Base-by-base conservation (phyloP, 768 basidiomycete genomes). In the Termitomyces sp. region DNA sequence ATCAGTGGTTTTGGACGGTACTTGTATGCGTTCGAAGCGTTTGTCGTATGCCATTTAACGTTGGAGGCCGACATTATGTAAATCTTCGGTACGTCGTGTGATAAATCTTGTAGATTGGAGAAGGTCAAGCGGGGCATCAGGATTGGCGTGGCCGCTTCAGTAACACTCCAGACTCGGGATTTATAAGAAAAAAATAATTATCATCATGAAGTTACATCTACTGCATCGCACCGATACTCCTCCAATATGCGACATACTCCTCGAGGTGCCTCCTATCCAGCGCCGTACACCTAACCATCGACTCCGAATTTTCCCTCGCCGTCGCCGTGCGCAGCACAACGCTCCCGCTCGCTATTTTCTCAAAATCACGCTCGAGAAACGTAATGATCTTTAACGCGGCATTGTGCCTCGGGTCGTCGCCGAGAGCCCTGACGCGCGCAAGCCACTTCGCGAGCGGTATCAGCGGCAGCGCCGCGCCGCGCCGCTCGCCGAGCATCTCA, bases 341-440 rank as follows among this genome's bases (percentile, higher is more conserved):
- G 12, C 59, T 57, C 0, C 73, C 73, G 5, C 64, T 59, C 12
- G 73, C 66, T 64, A 75, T 68, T 24, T 63, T 64, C 42, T 65
- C 48, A 44, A 74, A 75, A 36, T 74, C 67, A n/a, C 66, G 60
- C 56, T 74, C 69, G 51, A 74, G 64, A 53, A 74, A 74, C 12
- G 61, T 49, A 6, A 72, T 41, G 5, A 74, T 60, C 50, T 66
- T 71, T 47, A 47, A 69, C 2, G 71, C 72, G 0, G 65, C 60
- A 37, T 69, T 74, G 8, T 58, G 59, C 22, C 50, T 51, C n/a
- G 60, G 64, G 27, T 71, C 64, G 18, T 70, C 67, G 0, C 72
- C 70, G 3, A 71, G 57, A 0, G 61, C 63, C 12, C 67, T 63
- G 8, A 70, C 67, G 29, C 65, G 64, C n/a, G 55, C 58, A n/a